Base-by-base conservation (phyloP, 164 flowering plant species). In the Vitis rotundifolia region DNA sequence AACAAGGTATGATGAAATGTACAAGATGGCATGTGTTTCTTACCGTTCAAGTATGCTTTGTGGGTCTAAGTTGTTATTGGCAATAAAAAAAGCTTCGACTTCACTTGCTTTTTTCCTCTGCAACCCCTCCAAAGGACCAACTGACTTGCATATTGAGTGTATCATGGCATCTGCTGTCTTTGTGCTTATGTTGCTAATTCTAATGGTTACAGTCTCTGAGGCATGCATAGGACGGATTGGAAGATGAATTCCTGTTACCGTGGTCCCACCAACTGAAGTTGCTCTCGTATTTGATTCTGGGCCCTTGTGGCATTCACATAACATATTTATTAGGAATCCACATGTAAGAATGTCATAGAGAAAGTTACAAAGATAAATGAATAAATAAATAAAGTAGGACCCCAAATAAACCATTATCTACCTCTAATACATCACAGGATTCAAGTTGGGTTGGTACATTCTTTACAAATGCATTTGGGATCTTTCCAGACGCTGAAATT, bases 111-210 rank as follows among this genome's bases (percentile, higher is more conserved):
- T 72, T 44, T 44, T 67, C 85, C 81, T 74, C 0, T 47, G 59
- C 52, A 82, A 75, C 49, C 87, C 84, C 77, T 68, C 70, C 53
- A 81, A 47, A 18, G 68, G 68, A 67, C 80, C 80, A 71, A 18
- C 62, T 15, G 71, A 59, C 73, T 15, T 67, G 79, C 87, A 84
- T 49, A 52, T 60, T 13, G 78, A 72, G 68, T 74, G 81, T 63
- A 84, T 71, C 6, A 63, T 62, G 15, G 74, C 58, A 59, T 79
- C 80, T 10, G 79, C 22, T 48, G 81, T 78, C 59, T 64, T 68
- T 55, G 59, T n/a, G 51, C 63, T 56, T 19, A 84, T 68, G 71
- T 78, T 78, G 68, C 67, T 53, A 69, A 82, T 76, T 62, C 79
- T 76, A 28, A 84, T 71, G 52, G 72, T 29, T 55, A 72, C 60